Evolutionary conservation across 208 protist species (phyloP).

Genomic region (Naegleria fowleri): DNA sequence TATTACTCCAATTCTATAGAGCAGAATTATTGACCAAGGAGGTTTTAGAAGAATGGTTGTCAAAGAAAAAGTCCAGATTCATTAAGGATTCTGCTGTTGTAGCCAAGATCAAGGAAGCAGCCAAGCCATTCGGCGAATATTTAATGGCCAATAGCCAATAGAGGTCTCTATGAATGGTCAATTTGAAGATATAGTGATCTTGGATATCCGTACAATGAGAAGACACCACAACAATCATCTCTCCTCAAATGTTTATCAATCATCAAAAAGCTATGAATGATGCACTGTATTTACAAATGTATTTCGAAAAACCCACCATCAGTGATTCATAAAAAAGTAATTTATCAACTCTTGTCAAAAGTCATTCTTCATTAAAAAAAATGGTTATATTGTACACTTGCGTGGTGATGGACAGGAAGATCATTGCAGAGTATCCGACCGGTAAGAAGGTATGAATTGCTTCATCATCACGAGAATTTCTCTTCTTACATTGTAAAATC

Average conservation of each 20-base stretch:
- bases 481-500: too few relatives aligned
- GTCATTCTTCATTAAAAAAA: background rate
- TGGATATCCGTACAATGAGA: too few relatives aligned
- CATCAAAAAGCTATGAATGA: background rate
- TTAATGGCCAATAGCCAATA: background rate
- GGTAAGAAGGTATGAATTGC: background rate
- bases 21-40: background rate
- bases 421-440: background rate
- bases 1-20: background rate
- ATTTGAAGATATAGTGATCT: too few relatives aligned
- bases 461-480: background rate
- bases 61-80: conserved; percentile 10
- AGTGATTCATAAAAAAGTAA: too few relatives aligned
- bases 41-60: background rate
- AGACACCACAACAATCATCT: too few relatives aligned
- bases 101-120: background rate
- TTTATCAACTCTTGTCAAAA: background rate
- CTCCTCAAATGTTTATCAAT: background rate
- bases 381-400: background rate
- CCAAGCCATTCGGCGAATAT: background rate
- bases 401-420: background rate
- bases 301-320: background rate
- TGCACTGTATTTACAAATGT: too few relatives aligned
- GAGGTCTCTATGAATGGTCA: too few relatives aligned
- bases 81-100: background rate